A percentile compares a stretch with the other conserved stretches of the same genome.
Evolutionary conservation across 805 yeast genomes (phyloP).

Genomic region (Ogataea salicorniae): DNA sequence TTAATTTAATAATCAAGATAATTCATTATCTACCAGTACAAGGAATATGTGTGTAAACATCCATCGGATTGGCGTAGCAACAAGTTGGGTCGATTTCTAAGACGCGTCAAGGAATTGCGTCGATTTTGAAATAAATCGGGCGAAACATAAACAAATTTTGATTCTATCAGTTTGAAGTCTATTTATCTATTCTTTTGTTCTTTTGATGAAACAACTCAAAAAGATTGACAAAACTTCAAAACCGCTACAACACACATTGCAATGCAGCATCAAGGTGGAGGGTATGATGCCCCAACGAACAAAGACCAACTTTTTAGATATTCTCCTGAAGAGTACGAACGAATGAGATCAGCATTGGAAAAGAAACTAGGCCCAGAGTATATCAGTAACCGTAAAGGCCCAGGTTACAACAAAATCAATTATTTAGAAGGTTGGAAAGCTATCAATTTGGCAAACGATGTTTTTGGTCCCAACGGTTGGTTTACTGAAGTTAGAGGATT

Average conservation of each 20-base stretch:
- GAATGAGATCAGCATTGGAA: constrained; percentile 28
- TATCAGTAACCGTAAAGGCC: constrained; percentile 71
- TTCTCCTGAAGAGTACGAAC: constrained; percentile 22
- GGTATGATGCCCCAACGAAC: constrained; percentile 1
- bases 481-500: constrained; percentile 60
- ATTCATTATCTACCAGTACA: too few relatives aligned
- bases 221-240: background rate
- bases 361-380: constrained; percentile 67
- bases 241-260: background rate
- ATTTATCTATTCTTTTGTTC: too few relatives aligned
- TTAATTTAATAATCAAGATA: too few relatives aligned
- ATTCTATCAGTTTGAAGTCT: too few relatives aligned
- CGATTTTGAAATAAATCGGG: background rate
- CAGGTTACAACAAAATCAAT: constrained; percentile 62
- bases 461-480: constrained; percentile 86
- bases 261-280: background rate
- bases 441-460: constrained; percentile 70
- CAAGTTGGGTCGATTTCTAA: background rate
- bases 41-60: too few relatives aligned
- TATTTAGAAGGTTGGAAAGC: constrained; percentile 85
- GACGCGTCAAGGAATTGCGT: background rate
- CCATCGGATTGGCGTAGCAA: too few relatives aligned
- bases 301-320: constrained; percentile 9
- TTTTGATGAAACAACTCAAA: background rate
- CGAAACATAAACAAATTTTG: too few relatives aligned